A percentile compares a stretch with the other conserved stretches of the same genome.
phyloP scores from a whole-genome alignment of 108 stramenopile genomes.

The Pseudonitzschia delicatissima region DNA sequence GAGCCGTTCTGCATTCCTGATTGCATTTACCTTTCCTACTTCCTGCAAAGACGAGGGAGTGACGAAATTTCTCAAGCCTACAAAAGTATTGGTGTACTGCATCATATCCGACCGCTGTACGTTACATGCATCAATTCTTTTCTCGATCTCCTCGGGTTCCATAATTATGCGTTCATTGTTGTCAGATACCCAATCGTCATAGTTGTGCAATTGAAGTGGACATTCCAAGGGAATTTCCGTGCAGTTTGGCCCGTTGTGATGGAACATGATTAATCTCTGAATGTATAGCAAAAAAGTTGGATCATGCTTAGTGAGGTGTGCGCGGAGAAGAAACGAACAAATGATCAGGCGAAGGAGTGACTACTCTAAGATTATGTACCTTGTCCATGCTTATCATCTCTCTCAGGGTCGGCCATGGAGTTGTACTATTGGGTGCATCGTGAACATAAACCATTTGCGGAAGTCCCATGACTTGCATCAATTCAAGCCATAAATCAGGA shows the following conservation, averaged over 20 bases:
- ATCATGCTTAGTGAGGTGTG: no score
- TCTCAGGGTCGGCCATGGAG: conserved; percentile 71
- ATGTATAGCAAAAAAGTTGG: background rate
- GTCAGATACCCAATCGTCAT: conserved; percentile 49
- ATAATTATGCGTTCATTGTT: conserved; percentile 44
- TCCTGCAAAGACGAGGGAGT: conserved; percentile 21
- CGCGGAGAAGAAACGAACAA: no score
- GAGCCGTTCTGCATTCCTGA: conserved; percentile 24
- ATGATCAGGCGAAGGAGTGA: no score
- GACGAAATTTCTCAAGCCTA: conserved; percentile 56
- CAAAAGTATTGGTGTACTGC: conserved; percentile 29
- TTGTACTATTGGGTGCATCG: background rate
- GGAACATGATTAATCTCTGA: conserved; percentile 60
- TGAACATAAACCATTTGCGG: conserved; percentile 27
- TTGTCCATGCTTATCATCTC: no score
- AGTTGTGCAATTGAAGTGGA: conserved; percentile 46
- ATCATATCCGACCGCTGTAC: conserved; percentile 36
- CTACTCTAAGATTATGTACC: no score
- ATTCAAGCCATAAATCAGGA: conserved; percentile 15
- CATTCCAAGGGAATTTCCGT: conserved; percentile 28
- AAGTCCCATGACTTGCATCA: conserved; percentile 26
- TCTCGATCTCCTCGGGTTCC: conserved; percentile 31
- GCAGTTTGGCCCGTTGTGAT: conserved; percentile 56
- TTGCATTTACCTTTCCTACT: background rate
- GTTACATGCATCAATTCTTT: conserved; percentile 43